phyloP scores from a whole-genome alignment of 768 basidiomycete genomes.

The Trametes sanguinea region DNA sequence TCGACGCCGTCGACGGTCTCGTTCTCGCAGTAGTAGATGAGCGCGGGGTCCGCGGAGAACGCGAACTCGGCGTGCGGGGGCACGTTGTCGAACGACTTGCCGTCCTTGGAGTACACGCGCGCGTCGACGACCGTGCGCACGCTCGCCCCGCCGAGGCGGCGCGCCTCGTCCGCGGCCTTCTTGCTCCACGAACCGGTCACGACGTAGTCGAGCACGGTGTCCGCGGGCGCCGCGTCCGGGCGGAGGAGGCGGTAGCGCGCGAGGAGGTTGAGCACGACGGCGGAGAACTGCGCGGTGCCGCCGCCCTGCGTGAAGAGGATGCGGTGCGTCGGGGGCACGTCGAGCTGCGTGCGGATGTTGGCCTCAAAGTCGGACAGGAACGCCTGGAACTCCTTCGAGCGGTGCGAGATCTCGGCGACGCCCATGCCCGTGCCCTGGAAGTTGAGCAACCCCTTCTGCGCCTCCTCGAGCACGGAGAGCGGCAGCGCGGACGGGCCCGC shows the following conservation, averaged over 20 bases:
- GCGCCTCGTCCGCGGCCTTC: slow-evolving; percentile 83
- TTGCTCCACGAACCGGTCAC: slow-evolving; percentile 93
- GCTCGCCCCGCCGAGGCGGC: slow-evolving; percentile 53
- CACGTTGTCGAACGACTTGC: slow-evolving; percentile 76
- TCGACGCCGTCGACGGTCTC: slow-evolving; percentile 97
- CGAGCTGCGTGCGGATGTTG: slow-evolving; percentile 74
- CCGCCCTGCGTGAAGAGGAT: slow-evolving; percentile 96
- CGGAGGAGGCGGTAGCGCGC: slow-evolving; percentile 79
- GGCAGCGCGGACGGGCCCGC: slow-evolving; percentile 95
- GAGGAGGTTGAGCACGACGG: slow-evolving; percentile 88
- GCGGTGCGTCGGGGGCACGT: slow-evolving; percentile 79
- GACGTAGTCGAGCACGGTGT: slow-evolving; percentile 80
- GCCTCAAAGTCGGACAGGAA: slow-evolving; percentile 64
- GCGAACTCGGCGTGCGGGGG: slow-evolving; percentile 72
- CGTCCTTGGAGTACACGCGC: slow-evolving; percentile 59
- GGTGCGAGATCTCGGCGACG: slow-evolving; percentile 94
- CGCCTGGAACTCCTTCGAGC: slow-evolving; percentile 83
- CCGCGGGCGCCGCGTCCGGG: slow-evolving; percentile 55
- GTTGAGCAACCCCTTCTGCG: slow-evolving; percentile 84
- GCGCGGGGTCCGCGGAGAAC: slow-evolving; percentile 80
- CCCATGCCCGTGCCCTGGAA: slow-evolving; percentile 92
- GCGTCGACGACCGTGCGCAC: slow-evolving; percentile 76
- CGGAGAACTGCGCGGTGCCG: slow-evolving; percentile 89
- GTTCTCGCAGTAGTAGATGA: slow-evolving; percentile 99
- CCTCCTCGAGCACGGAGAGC: slow-evolving; percentile 79